Evolutionary conservation across 2,329 filamentous ascomycete species (phyloP), one percentile per base, ranked within the genome.

Genomic region (Apiospora arundinis): DNA sequence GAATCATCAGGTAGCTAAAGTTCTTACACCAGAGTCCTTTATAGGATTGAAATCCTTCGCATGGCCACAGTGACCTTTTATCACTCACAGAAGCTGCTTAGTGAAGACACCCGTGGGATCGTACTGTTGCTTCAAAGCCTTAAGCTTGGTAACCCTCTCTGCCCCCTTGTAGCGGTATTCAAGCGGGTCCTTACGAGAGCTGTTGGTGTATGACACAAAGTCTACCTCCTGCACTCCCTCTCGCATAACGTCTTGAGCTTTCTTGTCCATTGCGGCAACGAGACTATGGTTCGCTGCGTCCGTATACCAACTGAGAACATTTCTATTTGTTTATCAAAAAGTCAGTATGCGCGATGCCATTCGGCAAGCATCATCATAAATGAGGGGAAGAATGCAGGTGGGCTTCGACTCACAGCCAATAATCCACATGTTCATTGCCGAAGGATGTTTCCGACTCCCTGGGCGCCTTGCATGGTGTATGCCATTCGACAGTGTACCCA

Each of bases 401-500:
- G 67, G 37, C 37, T 40, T 67, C 16, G 67, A 68, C 25, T 70
- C 67, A 21, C 69, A 71, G 40, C 72, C 72, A 40, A 69, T 69
- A 21, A 18, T 21, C 12, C 52, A 48, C 52, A 37, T 56, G 12
- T 18, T 69, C 11, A 67, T 71, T 2, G 7, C 52, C 52, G 16
- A 60, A 60, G 16, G 52, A 32, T 14, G 52, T 37, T 32, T 60
- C 28, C 12, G 52, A 18, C 8, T 14, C 16, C 18, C 25, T 7
- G 5, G 32, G 52, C n/a, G 16, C 16, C 25, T 60, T 60, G 1
- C 28, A 32, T 37, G 52, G 18, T 1, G 70, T 69, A 21, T 73
- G 68, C 72, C 72, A 73, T 48, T 73, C 68, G n/a, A 72, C 65
- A 9, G 68, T 72, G 23, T 70, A 73, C n/a, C 52, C 71, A 14